These are phyloP conservation scores for Peterozyma xylosa DNA, from an alignment of 805 yeast genomes.

Conservation along the genomic window DNA sequence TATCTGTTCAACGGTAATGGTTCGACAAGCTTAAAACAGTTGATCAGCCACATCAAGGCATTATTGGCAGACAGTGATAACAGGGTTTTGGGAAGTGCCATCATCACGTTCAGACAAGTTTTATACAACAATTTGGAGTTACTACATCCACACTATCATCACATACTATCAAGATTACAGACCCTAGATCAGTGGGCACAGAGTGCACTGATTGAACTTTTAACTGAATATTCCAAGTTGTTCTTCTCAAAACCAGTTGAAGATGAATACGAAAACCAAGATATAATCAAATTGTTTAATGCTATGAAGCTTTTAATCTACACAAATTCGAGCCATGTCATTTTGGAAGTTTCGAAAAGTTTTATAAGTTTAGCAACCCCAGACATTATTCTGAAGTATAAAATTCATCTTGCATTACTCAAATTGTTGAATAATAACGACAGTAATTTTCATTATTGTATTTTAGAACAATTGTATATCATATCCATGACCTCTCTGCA, in stretches of 20 bases:
- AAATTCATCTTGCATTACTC: constrained; percentile 44
- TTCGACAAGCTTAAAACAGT: constrained; percentile 23
- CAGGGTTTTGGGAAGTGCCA: constrained; percentile 62
- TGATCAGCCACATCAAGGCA: constrained; percentile 39
- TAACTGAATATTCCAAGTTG: constrained; percentile 58
- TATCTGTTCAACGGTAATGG: constrained; percentile 1
- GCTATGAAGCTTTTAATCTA: constrained; percentile 38
- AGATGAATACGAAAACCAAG: constrained; percentile 21
- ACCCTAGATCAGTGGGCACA: constrained; percentile 74
- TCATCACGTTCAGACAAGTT: constrained; percentile 46
- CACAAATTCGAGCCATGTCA: constrained; percentile 50
- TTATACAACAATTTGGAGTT: constrained; percentile 53
- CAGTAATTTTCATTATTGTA: constrained; percentile 23
- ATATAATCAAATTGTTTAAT: constrained; percentile 46
- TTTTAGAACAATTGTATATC: constrained; percentile 40
- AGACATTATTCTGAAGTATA: constrained; percentile 35
- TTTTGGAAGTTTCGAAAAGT: constrained; percentile 53
- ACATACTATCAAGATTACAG: constrained; percentile 25
- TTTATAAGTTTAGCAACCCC: constrained; percentile 54
- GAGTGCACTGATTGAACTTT: constrained; percentile 45
- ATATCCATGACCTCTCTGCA: constrained; percentile 23
- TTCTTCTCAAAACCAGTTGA: constrained; percentile 49
- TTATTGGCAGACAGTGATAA: constrained; percentile 61
- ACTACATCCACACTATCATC: constrained; percentile 64
- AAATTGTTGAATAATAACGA: constrained; percentile 26